Conservation (phyloP, 148 eudicot species). For the Nepenthes gracilis region DNA sequence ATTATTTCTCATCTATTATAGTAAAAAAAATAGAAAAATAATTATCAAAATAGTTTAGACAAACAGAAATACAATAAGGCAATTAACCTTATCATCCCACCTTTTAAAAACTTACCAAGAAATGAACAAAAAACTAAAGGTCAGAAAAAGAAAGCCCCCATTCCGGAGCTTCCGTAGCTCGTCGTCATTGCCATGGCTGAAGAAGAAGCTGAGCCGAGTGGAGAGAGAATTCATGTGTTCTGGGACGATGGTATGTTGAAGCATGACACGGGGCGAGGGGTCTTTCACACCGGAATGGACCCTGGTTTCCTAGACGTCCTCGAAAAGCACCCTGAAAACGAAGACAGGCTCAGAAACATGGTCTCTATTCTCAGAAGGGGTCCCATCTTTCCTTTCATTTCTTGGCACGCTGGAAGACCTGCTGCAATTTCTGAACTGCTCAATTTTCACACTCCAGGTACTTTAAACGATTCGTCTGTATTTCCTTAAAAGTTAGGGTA, state of each 20-base stretch:
- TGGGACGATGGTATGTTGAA: constrained; percentile 81
- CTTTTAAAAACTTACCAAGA: no score
- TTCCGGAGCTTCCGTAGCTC: no score
- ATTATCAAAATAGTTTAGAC: no score
- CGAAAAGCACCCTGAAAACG: constrained; percentile 82
- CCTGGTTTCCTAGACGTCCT: constrained; percentile 87
- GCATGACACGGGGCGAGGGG: constrained; percentile 66
- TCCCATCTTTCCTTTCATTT: constrained; percentile 55
- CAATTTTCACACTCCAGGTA: constrained; percentile 73
- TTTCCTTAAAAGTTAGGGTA: background rate
- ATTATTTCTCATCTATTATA: no score
- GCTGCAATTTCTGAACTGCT: constrained; percentile 55
- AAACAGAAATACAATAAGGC: no score
- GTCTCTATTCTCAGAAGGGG: constrained; percentile 76
- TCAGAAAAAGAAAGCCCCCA: no score
- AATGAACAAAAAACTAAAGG: no score
- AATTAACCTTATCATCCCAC: no score
- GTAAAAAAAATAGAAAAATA: no score
- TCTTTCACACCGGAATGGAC: constrained; percentile 55
- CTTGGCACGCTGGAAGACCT: constrained; percentile 66
- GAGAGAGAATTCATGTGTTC: constrained; percentile 47
- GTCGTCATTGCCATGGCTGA: no score
- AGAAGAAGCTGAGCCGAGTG: background rate
- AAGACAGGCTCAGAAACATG: constrained; percentile 67
- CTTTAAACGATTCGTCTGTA: background rate